A percentile compares a stretch with the other conserved stretches of the same genome.
Conservation (phyloP, 2,329 filamentous ascomycete genomes). For the Exophiala aquamarina region DNA sequence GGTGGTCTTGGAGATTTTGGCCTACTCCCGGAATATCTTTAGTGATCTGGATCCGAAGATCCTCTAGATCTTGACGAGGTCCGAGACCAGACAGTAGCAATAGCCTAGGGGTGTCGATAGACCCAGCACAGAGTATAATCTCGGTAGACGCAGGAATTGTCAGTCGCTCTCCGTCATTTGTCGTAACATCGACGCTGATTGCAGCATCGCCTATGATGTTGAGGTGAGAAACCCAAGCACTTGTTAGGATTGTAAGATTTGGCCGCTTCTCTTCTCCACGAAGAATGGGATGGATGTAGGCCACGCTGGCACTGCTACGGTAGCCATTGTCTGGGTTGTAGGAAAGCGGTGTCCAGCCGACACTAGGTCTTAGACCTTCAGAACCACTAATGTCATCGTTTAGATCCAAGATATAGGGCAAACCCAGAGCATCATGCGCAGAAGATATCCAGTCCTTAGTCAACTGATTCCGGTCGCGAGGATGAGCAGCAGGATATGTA, state of each 20-base stretch:
- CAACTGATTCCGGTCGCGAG: not conserved
- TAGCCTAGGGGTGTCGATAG: conserved; percentile 35
- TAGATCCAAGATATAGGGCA: not conserved
- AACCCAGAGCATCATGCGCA: not conserved
- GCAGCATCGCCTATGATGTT: not conserved
- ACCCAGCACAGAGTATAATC: conserved; percentile 35
- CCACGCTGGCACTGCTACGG: not conserved
- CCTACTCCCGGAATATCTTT: conserved; percentile 29
- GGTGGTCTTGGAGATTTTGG: conserved; percentile 30
- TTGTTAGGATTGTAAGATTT: not conserved
- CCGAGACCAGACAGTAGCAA: conserved; percentile 39
- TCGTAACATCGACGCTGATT: conserved; percentile 24
- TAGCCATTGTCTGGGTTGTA: not conserved
- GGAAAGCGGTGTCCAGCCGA: not conserved
- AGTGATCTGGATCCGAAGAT: conserved; percentile 34
- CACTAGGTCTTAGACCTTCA: not conserved
- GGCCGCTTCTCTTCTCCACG: not conserved
- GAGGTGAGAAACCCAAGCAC: not conserved
- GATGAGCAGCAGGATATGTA: not conserved
- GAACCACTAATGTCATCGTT: not conserved
- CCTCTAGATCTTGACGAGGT: conserved; percentile 28
- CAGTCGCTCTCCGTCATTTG: conserved; percentile 19
- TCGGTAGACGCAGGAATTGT: conserved; percentile 24
- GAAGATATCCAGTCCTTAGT: not conserved
- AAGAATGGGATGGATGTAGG: not conserved